Evolutionary conservation across 768 basidiomycete species (phyloP), one percentile per base, ranked within the genome.

Genomic region (Phylloporus rhodoxanthus): DNA sequence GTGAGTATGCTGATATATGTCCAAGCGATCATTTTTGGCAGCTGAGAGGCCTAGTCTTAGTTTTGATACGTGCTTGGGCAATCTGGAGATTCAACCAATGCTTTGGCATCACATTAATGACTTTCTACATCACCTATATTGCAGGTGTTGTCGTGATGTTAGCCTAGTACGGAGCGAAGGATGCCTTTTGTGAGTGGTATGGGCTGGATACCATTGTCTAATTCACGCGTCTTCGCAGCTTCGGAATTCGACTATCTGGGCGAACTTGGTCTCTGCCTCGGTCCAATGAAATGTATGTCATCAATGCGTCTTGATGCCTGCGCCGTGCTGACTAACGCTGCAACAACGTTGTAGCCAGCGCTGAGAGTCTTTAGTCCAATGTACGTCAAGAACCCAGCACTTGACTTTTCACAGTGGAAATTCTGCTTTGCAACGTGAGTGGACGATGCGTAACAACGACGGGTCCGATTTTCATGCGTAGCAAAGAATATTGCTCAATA

Each of bases 61-160:
- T 43, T 36, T n/a, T 49, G 26, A 36, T 49, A 19, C 48, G 42
- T 7, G 42, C 48, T 14, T 49, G 42, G 33, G 32, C 48, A 20
- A 46, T 46, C 25, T 46, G 45, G 45, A n/a, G 32, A 17, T 38
- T 19, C 38, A 47, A n/a, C 14, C 37, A 21, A 5, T 4, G 4
- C 19, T 8, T 20, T 32, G 46, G 28, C 29, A 9, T 23, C 20
- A 30, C 30, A 6, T 5, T 30, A 11, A 7, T 29, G 8, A 9
- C n/a, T 5, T 26, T 34, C 7, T 45, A 45, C 19, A 46, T 15
- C 45, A 17, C 36, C 7, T 39, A 29, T 46, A 38, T 29, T 28
- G 25, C 17, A 1, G 17, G 14, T n/a, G 36, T 26, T 13, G 45
- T 20, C 1, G 2, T 19, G 5, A 38, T 20, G 36, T 13, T 28